These are phyloP conservation scores for Puccinia hordei DNA, from an alignment of 1,284 basidiomycete species.

Conservation along the genomic window DNA sequence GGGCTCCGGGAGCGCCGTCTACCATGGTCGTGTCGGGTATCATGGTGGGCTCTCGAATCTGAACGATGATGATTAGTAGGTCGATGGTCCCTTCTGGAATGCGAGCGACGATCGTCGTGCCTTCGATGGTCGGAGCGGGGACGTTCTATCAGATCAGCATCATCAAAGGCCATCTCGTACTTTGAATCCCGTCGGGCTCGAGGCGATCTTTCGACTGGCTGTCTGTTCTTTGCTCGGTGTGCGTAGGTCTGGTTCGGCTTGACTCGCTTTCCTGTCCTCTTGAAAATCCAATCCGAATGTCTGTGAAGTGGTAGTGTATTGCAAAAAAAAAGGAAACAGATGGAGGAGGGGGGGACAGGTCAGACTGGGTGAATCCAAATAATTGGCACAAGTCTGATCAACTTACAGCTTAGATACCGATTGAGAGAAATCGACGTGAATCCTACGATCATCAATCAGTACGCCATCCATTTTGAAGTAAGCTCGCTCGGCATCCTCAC, in stretches of 20 bases:
- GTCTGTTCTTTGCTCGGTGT: neutral
- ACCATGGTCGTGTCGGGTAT: constrained; percentile 3
- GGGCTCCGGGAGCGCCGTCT: neutral
- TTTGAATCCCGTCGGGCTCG: neutral
- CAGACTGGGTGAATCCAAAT: too few species aligned
- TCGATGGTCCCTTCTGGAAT: neutral
- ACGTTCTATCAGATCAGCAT: neutral
- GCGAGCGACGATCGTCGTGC: neutral
- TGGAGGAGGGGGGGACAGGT: too few species aligned
- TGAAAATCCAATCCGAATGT: constrained; percentile 50
- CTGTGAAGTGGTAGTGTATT: neutral
- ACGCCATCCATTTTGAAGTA: constrained; percentile 99
- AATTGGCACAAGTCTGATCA: too few species aligned
- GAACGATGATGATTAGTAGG: neutral
- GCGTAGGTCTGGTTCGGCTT: neutral
- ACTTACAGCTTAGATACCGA: constrained; percentile 71
- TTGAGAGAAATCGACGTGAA: constrained; percentile 89
- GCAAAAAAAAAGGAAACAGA: too few species aligned
- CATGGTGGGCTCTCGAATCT: neutral
- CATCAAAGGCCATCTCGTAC: constrained; percentile 46
- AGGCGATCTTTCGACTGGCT: neutral
- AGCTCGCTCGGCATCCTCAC: constrained; percentile 90
- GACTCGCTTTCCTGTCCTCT: constrained; percentile 26
- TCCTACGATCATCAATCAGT: constrained; percentile 91
- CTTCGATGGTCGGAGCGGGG: neutral